These are phyloP conservation scores for Chalara sp. DNA, from an alignment of 2,329 filamentous ascomycete species.

Conservation along the genomic window DNA sequence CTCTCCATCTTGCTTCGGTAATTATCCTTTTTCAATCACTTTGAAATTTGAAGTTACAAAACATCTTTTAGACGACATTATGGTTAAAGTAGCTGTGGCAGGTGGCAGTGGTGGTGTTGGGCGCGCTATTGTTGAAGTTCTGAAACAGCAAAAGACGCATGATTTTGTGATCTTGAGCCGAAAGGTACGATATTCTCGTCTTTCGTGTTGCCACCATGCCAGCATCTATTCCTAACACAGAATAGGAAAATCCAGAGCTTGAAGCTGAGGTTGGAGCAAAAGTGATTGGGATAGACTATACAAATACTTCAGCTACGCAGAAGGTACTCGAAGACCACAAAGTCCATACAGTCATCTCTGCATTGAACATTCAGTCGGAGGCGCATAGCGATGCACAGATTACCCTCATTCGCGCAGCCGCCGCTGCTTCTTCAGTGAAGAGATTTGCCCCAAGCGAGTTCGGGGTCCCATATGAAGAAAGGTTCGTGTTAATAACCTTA, in stretches of 20 bases:
- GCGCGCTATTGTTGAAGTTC: conserved; percentile 19
- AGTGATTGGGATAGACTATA: conserved; percentile 7
- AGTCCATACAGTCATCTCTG: conserved; percentile 28
- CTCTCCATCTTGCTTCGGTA: neutral
- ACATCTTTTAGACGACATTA: neutral
- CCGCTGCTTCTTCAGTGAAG: conserved; percentile 22
- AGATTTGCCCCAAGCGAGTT: conserved; percentile 33
- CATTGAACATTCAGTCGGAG: conserved; percentile 29
- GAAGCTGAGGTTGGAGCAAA: conserved; percentile 2
- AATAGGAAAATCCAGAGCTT: neutral
- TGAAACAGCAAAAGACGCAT: conserved; percentile 20
- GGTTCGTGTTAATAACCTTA: neutral
- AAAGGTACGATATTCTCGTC: conserved; percentile 13
- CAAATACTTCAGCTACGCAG: neutral
- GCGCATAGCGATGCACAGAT: conserved; percentile 26
- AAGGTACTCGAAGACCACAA: conserved; percentile 9
- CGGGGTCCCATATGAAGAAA: conserved; percentile 30
- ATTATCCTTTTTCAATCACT: neutral
- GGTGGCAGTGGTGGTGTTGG: conserved; percentile 23
- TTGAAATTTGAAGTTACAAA: neutral
- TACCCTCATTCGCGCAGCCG: conserved; percentile 28
- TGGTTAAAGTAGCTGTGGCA: conserved; percentile 8
- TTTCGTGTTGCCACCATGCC: neutral
- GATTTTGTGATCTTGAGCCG: conserved; percentile 23
- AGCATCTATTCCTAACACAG: neutral